Evolutionary conservation across 176 grass and related monocot genomes (phyloP).

Genomic region (Ampelocalamus luodianensis): DNA sequence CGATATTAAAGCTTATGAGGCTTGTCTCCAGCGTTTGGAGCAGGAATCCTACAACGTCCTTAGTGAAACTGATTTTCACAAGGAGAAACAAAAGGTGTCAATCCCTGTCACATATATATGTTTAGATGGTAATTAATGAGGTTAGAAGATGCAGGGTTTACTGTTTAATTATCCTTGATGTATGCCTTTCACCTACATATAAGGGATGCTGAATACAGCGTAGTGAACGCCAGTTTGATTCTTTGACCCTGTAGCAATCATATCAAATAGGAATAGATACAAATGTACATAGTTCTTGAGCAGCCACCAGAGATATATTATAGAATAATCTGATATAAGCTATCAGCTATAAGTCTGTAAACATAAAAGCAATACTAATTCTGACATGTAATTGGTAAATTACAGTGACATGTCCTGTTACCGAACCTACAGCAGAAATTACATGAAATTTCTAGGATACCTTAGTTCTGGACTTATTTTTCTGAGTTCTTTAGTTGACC

Average conservation of each 20-base stretch:
- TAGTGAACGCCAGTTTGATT: slow-evolving; percentile 14
- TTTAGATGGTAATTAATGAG: background rate
- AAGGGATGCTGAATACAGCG: background rate
- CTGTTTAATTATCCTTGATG: slow-evolving; percentile 1
- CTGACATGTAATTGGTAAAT: background rate
- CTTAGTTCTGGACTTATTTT: background rate
- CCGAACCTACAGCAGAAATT: background rate
- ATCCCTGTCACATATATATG: slow-evolving; percentile 26
- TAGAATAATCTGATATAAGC: background rate
- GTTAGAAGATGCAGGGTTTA: slow-evolving; percentile 8
- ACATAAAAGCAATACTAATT: background rate
- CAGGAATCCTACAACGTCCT: slow-evolving; percentile 70
- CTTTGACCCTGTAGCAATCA: slow-evolving; percentile 13
- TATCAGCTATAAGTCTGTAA: background rate
- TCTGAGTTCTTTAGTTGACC: slow-evolving; percentile 5
- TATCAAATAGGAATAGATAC: background rate
- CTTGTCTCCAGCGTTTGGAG: slow-evolving; percentile 71
- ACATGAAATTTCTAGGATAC: slow-evolving; percentile 4
- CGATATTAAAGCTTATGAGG: slow-evolving; percentile 93
- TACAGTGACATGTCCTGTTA: background rate
- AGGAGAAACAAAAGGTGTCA: slow-evolving; percentile 86
- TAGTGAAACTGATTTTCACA: slow-evolving; percentile 74
- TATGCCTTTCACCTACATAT: background rate
- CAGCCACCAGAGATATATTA: background rate
- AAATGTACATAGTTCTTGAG: background rate